Evolutionary conservation across 192 early-diverging fungal species (phyloP).

Genomic region (Mortierella antarctica): DNA sequence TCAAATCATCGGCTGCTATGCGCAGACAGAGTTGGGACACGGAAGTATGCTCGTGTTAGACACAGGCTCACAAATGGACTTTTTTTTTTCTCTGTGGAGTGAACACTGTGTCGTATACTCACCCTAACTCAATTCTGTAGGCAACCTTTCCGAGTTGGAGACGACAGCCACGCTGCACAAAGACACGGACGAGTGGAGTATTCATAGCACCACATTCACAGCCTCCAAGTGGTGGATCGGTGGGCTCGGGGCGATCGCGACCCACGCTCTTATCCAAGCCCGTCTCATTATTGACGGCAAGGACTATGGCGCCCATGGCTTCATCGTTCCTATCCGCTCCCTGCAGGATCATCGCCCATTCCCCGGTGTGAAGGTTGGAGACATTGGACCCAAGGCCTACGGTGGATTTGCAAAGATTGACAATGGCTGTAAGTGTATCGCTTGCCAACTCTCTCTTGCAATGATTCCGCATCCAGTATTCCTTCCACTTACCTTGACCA

Average conservation of each 20-base stretch:
- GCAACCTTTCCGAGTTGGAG: conserved; percentile 81
- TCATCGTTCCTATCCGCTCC: conserved; percentile 84
- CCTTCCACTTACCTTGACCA: not conserved
- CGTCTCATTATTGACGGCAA: conserved; percentile 77
- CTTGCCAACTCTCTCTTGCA: not conserved
- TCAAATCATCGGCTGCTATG: conserved; percentile 86
- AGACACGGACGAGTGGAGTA: conserved; percentile 82
- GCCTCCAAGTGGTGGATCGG: conserved; percentile 83
- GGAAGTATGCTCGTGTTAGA: conserved; percentile 60
- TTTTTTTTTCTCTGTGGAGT: conserved; percentile 50
- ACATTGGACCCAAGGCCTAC: conserved; percentile 82
- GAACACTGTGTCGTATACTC: conserved; percentile 12
- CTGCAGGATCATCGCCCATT: conserved; percentile 73
- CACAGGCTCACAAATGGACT: conserved; percentile 68
- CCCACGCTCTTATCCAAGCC: conserved; percentile 85
- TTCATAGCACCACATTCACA: conserved; percentile 75
- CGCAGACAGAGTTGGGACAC: conserved; percentile 83
- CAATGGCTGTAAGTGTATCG: conserved; percentile 73
- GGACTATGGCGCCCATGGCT: conserved; percentile 76
- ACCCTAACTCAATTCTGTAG: conserved; percentile 8
- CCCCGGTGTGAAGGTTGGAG: conserved; percentile 79
- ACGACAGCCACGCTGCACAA: conserved; percentile 81
- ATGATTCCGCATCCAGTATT: not conserved
- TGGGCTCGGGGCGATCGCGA: conserved; percentile 73
- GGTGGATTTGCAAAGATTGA: conserved; percentile 79